These are phyloP conservation scores for Hygrocybe coccinea DNA, from an alignment of 768 basidiomycete genomes.

Conservation along the genomic window DNA sequence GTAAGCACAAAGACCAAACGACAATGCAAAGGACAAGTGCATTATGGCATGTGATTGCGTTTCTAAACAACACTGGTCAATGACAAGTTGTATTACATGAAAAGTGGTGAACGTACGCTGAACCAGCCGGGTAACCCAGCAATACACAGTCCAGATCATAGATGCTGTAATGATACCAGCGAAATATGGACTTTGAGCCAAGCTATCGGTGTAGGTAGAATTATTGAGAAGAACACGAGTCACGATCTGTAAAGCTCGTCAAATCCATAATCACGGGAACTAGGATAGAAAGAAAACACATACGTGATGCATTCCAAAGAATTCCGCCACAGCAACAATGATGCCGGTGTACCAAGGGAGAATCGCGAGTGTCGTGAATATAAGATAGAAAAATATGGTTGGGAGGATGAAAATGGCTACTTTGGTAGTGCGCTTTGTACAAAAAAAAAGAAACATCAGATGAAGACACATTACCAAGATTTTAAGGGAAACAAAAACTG, in stretches of 20 bases:
- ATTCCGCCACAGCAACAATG: slow-evolving; percentile 76
- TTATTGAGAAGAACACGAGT: slow-evolving; percentile 83
- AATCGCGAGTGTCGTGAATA: slow-evolving; percentile 77
- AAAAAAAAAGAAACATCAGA: too few species aligned
- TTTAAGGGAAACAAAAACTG: slow-evolving; percentile 5
- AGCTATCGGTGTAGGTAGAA: slow-evolving; percentile 72
- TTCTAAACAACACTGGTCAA: slow-evolving; percentile 42
- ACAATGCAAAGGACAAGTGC: slow-evolving; percentile 71
- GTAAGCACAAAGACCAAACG: slow-evolving; percentile 68
- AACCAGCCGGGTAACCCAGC: slow-evolving; percentile 76
- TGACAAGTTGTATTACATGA: slow-evolving; percentile 24
- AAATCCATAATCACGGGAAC: slow-evolving; percentile 14
- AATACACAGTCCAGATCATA: slow-evolving; percentile 80
- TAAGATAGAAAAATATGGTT: slow-evolving; percentile 70
- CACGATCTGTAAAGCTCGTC: slow-evolving; percentile 50
- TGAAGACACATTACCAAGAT: neutral
- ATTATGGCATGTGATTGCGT: slow-evolving; percentile 70
- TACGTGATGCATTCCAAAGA: slow-evolving; percentile 93
- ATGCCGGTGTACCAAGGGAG: slow-evolving; percentile 89
- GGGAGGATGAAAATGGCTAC: slow-evolving; percentile 76
- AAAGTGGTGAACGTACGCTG: slow-evolving; percentile 44
- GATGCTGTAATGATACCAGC: slow-evolving; percentile 83
- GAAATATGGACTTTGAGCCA: slow-evolving; percentile 88
- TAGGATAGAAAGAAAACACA: slow-evolving; percentile 24
- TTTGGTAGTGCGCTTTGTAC: slow-evolving; percentile 72